Evolutionary conservation across 2,329 filamentous ascomycete genomes (phyloP).

Genomic region (Didymella lethalis): DNA sequence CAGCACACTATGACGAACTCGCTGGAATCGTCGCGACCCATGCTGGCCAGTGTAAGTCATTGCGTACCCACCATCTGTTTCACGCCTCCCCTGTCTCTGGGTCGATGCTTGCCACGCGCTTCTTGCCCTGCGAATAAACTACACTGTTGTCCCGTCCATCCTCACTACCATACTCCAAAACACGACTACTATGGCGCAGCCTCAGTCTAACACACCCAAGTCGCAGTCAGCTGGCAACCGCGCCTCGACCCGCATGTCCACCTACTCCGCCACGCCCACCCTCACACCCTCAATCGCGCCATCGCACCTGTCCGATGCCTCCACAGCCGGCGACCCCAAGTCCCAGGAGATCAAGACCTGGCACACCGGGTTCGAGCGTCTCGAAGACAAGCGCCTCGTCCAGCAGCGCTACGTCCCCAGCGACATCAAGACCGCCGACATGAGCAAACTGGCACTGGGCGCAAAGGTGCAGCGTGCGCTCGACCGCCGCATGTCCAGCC

Average conservation of each 20-base stretch:
- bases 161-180: conserved; percentile 12
- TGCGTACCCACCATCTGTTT: conserved; percentile 42
- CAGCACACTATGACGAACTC: conserved; percentile 49
- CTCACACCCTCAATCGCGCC: conserved; percentile 61
- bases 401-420: conserved; percentile 82
- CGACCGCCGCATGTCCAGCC: conserved; percentile 82
- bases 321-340: conserved; percentile 56
- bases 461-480: conserved; percentile 91
- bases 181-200: conserved; percentile 32
- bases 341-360: conserved; percentile 75
- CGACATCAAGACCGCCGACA: conserved; percentile 79
- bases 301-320: conserved; percentile 50
- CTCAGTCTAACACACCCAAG: conserved; percentile 38
- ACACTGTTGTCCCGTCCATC: conserved; percentile 9
- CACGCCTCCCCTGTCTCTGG: conserved; percentile 33
- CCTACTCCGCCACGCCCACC: conserved; percentile 60
- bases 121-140: conserved; percentile 24
- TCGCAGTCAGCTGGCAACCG: conserved; percentile 47
- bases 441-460: conserved; percentile 86
- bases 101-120: conserved; percentile 27
- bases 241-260: conserved; percentile 57
- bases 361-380: conserved; percentile 80
- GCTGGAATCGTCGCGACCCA: conserved; percentile 51
- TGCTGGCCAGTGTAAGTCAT: conserved; percentile 52
- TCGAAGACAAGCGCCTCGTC: conserved; percentile 86